phyloP scores from a whole-genome alignment of 1,284 basidiomycete species.

The Irpex sp. region DNA sequence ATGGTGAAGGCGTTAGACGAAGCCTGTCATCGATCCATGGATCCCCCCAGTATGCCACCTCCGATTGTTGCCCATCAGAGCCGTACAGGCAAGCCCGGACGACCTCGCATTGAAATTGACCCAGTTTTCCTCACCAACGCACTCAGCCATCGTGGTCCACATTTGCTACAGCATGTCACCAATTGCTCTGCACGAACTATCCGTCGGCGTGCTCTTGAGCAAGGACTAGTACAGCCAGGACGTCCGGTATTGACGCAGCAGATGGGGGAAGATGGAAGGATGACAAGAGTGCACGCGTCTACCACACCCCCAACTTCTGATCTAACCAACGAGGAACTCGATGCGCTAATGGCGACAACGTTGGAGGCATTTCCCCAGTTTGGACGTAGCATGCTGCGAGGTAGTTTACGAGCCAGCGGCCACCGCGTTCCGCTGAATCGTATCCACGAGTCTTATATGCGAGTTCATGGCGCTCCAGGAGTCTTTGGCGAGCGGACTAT shows the following conservation, averaged over 20 bases:
- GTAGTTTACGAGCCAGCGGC: conserved; percentile 14
- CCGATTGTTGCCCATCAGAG: conserved; percentile 11
- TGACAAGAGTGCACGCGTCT: too few species aligned
- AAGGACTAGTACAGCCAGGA: conserved; percentile 26
- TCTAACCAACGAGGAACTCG: conserved; percentile 18
- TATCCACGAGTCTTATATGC: conserved; percentile 13
- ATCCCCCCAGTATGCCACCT: conserved; percentile 16
- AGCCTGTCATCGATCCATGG: conserved; percentile 19
- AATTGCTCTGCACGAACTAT: conserved; percentile 24
- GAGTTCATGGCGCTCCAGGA: conserved; percentile 16
- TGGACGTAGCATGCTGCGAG: conserved; percentile 22
- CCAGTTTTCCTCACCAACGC: conserved; percentile 22
- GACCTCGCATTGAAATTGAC: conserved; percentile 28
- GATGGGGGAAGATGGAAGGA: too few species aligned
- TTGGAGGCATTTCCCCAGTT: conserved; percentile 20
- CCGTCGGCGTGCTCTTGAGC: conserved; percentile 27
- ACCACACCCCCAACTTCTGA: not conserved
- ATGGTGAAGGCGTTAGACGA: conserved; percentile 23
- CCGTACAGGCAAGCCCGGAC: conserved; percentile 21
- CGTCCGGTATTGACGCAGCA: conserved; percentile 20
- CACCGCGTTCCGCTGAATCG: conserved; percentile 14
- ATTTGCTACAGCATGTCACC: conserved; percentile 20
- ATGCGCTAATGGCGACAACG: conserved; percentile 16
- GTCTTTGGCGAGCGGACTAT: conserved; percentile 19
- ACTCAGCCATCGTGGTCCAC: conserved; percentile 24